Conservation (phyloP, 148 eudicot species). For the Cornus kousa region DNA sequence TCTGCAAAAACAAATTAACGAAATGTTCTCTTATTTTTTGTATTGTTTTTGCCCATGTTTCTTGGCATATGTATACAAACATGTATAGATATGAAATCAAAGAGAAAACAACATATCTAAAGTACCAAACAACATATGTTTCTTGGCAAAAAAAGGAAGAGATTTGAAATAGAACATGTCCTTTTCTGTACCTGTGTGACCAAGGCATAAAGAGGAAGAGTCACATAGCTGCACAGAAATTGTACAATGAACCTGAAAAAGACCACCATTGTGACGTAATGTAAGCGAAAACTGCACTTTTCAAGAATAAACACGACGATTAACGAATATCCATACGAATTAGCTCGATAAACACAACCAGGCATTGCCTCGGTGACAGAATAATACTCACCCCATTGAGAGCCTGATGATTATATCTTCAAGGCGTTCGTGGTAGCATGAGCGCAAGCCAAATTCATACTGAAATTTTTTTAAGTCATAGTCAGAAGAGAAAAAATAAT, state of each 20-base stretch:
- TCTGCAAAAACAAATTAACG: not conserved
- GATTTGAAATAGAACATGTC: not conserved
- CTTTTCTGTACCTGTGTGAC: not conserved
- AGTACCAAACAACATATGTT: too few species aligned
- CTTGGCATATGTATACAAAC: too few species aligned
- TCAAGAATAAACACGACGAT: not conserved
- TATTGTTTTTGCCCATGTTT: not conserved
- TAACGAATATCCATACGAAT: not conserved
- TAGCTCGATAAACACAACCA: not conserved
- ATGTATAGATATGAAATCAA: too few species aligned
- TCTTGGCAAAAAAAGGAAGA: not conserved
- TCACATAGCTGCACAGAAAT: not conserved
- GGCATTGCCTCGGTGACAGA: not conserved
- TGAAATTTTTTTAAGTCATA: not conserved
- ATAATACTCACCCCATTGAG: not conserved
- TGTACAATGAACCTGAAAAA: not conserved
- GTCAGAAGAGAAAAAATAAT: not conserved
- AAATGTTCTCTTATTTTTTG: not conserved
- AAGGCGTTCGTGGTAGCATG: not conserved
- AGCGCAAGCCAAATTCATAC: slow-evolving; percentile 1
- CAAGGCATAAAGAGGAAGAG: not conserved
- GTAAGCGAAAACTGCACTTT: not conserved
- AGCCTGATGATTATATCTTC: not conserved
- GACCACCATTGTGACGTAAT: not conserved
- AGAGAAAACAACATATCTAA: too few species aligned